phyloP scores from a whole-genome alignment of 768 basidiomycete genomes.

The Tulasnella sp. region DNA sequence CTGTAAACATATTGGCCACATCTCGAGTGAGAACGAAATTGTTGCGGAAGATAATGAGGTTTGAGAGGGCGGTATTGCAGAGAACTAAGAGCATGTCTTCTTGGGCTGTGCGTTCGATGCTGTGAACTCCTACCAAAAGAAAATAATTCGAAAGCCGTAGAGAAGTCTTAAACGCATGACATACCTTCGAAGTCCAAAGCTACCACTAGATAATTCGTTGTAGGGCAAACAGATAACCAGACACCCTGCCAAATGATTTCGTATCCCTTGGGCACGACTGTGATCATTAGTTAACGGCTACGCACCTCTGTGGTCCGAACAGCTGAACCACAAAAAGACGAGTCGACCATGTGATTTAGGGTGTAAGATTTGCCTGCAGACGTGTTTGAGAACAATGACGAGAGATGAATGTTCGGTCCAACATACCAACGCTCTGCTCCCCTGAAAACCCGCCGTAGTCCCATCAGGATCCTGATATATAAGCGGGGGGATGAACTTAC shows the following conservation, averaged over 20 bases:
- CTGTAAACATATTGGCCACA: constrained; percentile 54
- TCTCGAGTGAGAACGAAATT: constrained; percentile 61
- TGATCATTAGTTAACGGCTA: neutral
- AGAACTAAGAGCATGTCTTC: constrained; percentile 61
- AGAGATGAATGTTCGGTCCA: neutral
- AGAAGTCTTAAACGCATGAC: neutral
- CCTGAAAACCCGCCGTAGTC: neutral
- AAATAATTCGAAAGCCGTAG: neutral
- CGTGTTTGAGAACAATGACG: neutral
- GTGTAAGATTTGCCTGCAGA: constrained; percentile 57
- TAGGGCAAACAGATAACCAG: constrained; percentile 66
- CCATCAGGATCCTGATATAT: neutral
- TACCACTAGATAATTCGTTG: constrained; percentile 51
- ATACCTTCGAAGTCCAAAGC: constrained; percentile 63
- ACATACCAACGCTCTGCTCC: constrained; percentile 29
- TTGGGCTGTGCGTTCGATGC: constrained; percentile 60
- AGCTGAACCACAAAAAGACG: constrained; percentile 57
- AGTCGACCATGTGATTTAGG: constrained; percentile 59
- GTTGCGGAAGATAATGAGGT: constrained; percentile 60
- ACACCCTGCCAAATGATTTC: constrained; percentile 46
- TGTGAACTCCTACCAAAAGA: constrained; percentile 48
- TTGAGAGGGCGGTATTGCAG: constrained; percentile 64
- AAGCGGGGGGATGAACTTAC: constrained; percentile 32
- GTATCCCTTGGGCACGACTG: too few species aligned
- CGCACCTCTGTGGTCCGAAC: constrained; percentile 27